Evolutionary conservation across 208 protist species (phyloP).

Genomic region (Spironucleus salmonicida): DNA sequence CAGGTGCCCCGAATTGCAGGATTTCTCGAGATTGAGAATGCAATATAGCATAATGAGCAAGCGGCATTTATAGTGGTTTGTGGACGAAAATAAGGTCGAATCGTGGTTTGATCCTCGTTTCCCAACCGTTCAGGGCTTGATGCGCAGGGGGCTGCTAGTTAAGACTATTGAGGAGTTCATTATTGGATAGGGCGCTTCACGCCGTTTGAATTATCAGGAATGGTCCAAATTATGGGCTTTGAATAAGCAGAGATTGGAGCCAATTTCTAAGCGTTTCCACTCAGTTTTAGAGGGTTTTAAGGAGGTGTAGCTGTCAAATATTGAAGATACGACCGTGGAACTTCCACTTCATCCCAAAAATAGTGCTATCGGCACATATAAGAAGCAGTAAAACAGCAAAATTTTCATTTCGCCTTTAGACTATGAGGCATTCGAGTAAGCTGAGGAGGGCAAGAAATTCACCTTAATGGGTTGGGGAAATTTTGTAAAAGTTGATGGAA

Average conservation of each 20-base stretch:
- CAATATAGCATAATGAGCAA: slow-evolving; percentile 91
- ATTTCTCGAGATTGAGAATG: slow-evolving; percentile 93
- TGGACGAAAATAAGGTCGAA: slow-evolving; percentile 74
- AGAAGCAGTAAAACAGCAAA: slow-evolving; percentile 39
- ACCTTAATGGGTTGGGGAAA: slow-evolving; percentile 97
- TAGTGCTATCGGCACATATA: slow-evolving; percentile 68
- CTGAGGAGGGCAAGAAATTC: slow-evolving; percentile 76
- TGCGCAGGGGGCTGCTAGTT: slow-evolving; percentile 83
- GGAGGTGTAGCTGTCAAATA: slow-evolving; percentile 24
- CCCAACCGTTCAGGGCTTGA: slow-evolving; percentile 78
- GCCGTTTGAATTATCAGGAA: slow-evolving; percentile 78
- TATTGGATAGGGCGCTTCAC: slow-evolving; percentile 78
- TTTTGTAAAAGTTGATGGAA: slow-evolving; percentile 57
- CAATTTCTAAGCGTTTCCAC: slow-evolving; percentile 79
- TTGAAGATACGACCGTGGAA: slow-evolving; percentile 6
- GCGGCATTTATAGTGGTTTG: slow-evolving; percentile 85
- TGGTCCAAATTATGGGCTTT: slow-evolving; percentile 91
- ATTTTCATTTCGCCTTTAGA: slow-evolving; percentile 78
- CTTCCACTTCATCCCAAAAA: slow-evolving; percentile 53
- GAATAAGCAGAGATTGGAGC: slow-evolving; percentile 88
- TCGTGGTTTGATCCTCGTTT: slow-evolving; percentile 96
- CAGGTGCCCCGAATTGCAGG: slow-evolving; percentile 54
- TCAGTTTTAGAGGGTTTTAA: slow-evolving; percentile 52
- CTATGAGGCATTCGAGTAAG: slow-evolving; percentile 41
- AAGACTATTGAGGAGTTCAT: slow-evolving; percentile 80